A percentile compares a stretch with the other conserved stretches of the same genome.
Evolutionary conservation across 2,329 filamentous ascomycete genomes (phyloP).

Genomic region (Plectosphaerella sp.): DNA sequence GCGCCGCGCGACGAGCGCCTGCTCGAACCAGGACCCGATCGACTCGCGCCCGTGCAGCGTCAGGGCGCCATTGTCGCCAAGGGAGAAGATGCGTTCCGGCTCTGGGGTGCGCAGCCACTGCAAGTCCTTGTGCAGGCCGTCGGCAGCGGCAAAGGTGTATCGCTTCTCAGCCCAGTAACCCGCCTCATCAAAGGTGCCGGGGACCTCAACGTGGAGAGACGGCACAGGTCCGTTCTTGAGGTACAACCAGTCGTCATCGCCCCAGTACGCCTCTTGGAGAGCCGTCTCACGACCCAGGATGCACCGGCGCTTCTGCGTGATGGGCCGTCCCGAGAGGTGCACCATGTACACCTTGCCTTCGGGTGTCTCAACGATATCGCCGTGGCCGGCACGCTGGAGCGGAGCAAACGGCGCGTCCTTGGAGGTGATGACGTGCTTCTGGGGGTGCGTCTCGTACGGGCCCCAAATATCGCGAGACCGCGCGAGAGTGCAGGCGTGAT

Average conservation of each 20-base stretch:
- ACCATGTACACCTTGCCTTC: slow-evolving; percentile 51
- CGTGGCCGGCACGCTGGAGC: slow-evolving; percentile 49
- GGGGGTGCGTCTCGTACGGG: slow-evolving; percentile 56
- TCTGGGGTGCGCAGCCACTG: slow-evolving; percentile 56
- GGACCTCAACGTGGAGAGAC: slow-evolving; percentile 47
- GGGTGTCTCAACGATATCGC: slow-evolving; percentile 48
- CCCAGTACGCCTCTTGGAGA: slow-evolving; percentile 57
- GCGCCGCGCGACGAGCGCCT: slow-evolving; percentile 49
- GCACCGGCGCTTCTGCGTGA: slow-evolving; percentile 45
- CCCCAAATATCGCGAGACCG: slow-evolving; percentile 49
- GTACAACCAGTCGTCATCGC: slow-evolving; percentile 60
- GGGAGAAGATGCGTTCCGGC: slow-evolving; percentile 45
- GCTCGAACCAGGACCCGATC: slow-evolving; percentile 56
- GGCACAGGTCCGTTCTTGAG: slow-evolving; percentile 54
- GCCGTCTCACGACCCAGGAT: slow-evolving; percentile 51
- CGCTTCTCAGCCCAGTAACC: slow-evolving; percentile 44
- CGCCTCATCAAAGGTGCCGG: slow-evolving; percentile 39
- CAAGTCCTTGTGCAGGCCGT: slow-evolving; percentile 42
- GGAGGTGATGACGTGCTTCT: slow-evolving; percentile 52
- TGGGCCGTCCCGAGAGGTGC: slow-evolving; percentile 47
- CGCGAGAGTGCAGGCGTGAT: slow-evolving; percentile 57
- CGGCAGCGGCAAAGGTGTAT: slow-evolving; percentile 35
- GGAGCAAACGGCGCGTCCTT: slow-evolving; percentile 44
- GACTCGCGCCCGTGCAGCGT: slow-evolving; percentile 45
- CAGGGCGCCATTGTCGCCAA: slow-evolving; percentile 32